Base-by-base conservation (phyloP, 345 rosid genomes). In the Eucalyptus grandis region DNA sequence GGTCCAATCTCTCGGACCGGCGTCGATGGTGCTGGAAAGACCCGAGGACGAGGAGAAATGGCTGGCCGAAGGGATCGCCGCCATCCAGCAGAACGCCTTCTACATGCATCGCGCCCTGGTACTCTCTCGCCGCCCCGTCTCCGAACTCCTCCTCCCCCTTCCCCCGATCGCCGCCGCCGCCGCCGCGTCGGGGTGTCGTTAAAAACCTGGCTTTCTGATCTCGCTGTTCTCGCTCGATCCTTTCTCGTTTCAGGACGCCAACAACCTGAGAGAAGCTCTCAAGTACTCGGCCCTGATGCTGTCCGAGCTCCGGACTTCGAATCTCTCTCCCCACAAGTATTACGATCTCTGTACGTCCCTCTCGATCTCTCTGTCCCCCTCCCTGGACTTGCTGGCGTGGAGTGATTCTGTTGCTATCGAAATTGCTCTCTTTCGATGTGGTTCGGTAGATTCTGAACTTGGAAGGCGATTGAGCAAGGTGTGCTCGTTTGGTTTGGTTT, bases 31-130 rank as follows among this genome's bases (percentile, higher is more conserved):
- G 89, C 65, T 88, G 53, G 83, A 65, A 46, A 14, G 50, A 30
- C 6, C 91, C 11, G 99, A 97, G 90, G 97, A 96, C 90, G 99
- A 96, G 91, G 98, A 97, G 51, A 96, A 96, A 92, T 97, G 99
- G 99, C 94, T 97, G 87, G 96, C 99, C n/a, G 99, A 96, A 90
- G 99, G 96, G 90, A 97, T 97, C 94, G 97, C 98, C 89, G 95
- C 94, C 92, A 93, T 97, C 87, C 99, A 96, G 89, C 99, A 96
- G 89, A 96, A 95, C 93, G 98, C 99, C 89, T 96, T 94, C 90
- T 95, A 92, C 93, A 95, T 96, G 96, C 98, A 96, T 93, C 97
- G 97, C 88, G 97, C 99, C 88, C 88, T 97, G 97, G 99, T 97
- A 90, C 37, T 44, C 72, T 87, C 88, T 69, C 69, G 46, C 43